These are phyloP conservation scores for Uromyces viciae-fabae DNA, from an alignment of 1,284 basidiomycete genomes.

Conservation along the genomic window DNA sequence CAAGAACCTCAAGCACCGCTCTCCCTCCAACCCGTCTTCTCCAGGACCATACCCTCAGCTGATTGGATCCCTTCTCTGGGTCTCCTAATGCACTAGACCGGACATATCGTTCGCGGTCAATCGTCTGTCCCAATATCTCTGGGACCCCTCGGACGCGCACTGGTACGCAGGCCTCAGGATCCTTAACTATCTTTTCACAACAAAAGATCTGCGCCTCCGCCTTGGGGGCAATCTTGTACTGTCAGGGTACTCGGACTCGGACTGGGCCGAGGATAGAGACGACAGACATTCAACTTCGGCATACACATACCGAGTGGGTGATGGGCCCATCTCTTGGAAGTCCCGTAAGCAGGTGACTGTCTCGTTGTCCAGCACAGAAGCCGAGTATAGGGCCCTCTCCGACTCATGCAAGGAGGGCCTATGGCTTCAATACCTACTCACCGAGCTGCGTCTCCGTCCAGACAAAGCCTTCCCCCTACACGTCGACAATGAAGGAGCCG, in stretches of 20 bases:
- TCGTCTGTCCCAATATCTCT: neutral
- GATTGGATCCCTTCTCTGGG: neutral
- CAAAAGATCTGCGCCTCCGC: neutral
- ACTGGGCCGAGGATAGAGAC: conserved; percentile 11
- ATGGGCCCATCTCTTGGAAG: neutral
- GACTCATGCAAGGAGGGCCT: too few species aligned
- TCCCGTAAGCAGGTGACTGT: conserved; percentile 6
- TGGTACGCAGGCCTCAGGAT: neutral
- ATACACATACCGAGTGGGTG: neutral
- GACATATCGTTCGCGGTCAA: conserved; percentile 3
- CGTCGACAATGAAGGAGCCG: too few species aligned
- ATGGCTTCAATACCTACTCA: too few species aligned
- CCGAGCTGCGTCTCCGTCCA: too few species aligned
- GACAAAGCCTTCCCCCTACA: too few species aligned
- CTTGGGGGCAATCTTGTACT: neutral
- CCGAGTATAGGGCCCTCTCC: too few species aligned
- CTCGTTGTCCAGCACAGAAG: too few species aligned
- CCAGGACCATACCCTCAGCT: neutral
- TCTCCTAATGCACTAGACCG: neutral
- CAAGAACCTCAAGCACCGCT: neutral
- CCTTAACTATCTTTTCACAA: neutral
- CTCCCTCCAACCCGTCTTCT: neutral
- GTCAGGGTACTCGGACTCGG: neutral
- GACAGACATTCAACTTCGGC: neutral
- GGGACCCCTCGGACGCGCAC: neutral